These are phyloP conservation scores for Thyridium curvatum DNA, from an alignment of 2,329 filamentous ascomycete species.

Conservation along the genomic window DNA sequence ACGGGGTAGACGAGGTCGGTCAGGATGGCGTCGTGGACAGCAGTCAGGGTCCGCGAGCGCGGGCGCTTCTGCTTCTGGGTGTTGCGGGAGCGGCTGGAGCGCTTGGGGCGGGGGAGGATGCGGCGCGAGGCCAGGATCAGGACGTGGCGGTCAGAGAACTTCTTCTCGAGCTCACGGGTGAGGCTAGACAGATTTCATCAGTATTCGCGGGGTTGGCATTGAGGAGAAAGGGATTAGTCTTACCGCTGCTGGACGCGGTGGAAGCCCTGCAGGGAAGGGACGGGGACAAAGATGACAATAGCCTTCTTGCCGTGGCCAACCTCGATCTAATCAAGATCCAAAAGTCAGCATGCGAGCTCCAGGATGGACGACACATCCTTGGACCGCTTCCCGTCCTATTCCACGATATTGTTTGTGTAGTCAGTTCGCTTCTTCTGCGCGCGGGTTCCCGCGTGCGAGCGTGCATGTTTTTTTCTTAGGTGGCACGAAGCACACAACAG, in stretches of 20 bases:
- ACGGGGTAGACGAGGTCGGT: conserved; percentile 98
- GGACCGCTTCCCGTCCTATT: conserved; percentile 74
- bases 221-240: conserved; percentile 26
- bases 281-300: conserved; percentile 99
- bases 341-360: conserved; percentile 74
- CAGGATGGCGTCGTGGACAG: conserved; percentile 98
- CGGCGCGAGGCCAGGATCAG: conserved; percentile 98
- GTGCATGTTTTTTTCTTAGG: too few relatives aligned
- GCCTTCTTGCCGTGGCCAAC: conserved; percentile 99
- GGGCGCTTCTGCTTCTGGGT: conserved; percentile 98
- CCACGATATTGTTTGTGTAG: conserved; percentile 30
- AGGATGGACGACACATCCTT: conserved; percentile 52
- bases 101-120: conserved; percentile 97
- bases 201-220: background rate
- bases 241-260: conserved; percentile 99
- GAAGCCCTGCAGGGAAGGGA: conserved; percentile 96
- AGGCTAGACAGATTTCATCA: conserved; percentile 51
- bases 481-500: too few relatives aligned
- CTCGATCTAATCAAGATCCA: conserved; percentile 81
- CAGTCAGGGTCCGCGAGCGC: conserved; percentile 93
- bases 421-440: conserved; percentile 10
- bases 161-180: conserved; percentile 99
- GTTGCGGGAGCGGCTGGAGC: conserved; percentile 92
- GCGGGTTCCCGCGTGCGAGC: too few relatives aligned
- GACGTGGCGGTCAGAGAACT: conserved; percentile 99